Evolutionary conservation across 371 early-diverging fungal species (phyloP).

Genomic region (Nosema bombycis): DNA sequence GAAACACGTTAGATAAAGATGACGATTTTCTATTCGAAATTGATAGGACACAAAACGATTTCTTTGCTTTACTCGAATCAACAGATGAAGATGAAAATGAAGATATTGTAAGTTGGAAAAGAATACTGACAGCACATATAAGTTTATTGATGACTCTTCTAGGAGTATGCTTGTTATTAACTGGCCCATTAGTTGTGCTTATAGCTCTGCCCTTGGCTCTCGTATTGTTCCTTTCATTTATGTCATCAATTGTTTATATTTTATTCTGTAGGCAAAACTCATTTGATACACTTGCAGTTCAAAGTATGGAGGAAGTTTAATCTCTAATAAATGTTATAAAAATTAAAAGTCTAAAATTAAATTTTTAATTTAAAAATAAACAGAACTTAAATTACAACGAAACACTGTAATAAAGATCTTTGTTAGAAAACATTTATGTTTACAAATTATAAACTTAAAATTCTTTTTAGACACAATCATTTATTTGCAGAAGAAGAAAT

Average conservation of each 20-base stretch:
- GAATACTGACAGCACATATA: constrained; percentile 65
- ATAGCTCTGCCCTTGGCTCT: constrained; percentile 63
- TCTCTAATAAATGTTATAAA: constrained; percentile 34
- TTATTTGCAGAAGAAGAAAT: background rate
- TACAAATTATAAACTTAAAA: too few species aligned
- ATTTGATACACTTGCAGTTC: constrained; percentile 65
- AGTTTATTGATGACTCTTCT: constrained; percentile 61
- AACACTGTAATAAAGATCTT: too few species aligned
- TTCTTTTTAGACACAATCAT: background rate
- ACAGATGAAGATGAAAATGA: constrained; percentile 59
- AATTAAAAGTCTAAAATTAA: too few species aligned
- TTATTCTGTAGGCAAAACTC: constrained; percentile 63
- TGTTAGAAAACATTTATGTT: too few species aligned
- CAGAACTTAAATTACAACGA: too few species aligned
- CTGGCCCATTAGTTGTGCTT: constrained; percentile 60
- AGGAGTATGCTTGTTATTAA: constrained; percentile 61
- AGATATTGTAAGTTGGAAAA: constrained; percentile 62
- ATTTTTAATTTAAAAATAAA: too few species aligned
- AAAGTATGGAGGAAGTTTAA: constrained; percentile 63
- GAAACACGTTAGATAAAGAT: constrained; percentile 69
- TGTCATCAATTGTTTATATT: constrained; percentile 63
- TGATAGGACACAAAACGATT: constrained; percentile 66
- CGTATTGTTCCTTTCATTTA: constrained; percentile 64
- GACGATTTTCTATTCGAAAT: constrained; percentile 71
- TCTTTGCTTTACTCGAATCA: constrained; percentile 65